A percentile compares a stretch with the other conserved stretches of the same genome.
Evolutionary conservation across 2,329 filamentous ascomycete species (phyloP).

Genomic region (Cryphonectria carpinicola): DNA sequence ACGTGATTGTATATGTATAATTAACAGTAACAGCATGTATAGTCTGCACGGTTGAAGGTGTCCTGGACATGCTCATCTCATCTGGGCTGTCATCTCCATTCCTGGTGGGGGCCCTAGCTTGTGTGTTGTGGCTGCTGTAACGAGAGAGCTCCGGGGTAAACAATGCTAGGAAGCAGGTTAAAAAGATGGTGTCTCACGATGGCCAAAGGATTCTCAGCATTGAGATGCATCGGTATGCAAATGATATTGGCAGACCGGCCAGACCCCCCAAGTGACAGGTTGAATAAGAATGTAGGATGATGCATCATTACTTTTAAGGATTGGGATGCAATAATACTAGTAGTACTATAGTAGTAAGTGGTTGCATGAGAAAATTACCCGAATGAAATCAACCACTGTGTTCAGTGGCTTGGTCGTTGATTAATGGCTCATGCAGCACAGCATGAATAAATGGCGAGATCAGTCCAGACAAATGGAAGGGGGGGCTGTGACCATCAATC

Average conservation of each 20-base stretch:
- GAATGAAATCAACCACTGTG: too few relatives aligned
- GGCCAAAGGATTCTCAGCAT: background rate
- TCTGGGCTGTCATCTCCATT: background rate
- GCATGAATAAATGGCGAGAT: background rate
- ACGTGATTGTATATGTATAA: background rate
- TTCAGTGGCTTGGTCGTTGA: background rate
- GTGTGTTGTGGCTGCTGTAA: background rate
- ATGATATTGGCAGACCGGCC: conserved; percentile 1
- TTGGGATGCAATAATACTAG: background rate
- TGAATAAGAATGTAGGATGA: background rate
- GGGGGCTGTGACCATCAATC: conserved; percentile 8
- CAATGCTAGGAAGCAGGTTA: conserved; percentile 18
- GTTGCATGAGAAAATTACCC: background rate
- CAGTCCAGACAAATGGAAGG: background rate
- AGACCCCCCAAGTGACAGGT: background rate
- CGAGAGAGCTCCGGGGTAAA: background rate
- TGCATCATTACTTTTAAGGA: background rate
- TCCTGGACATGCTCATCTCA: background rate
- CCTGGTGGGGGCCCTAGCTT: conserved; percentile 1
- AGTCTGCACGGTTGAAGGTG: conserved; percentile 9
- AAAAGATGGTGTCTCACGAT: conserved; percentile 9
- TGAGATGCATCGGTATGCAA: conserved; percentile 7
- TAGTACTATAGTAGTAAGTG: background rate
- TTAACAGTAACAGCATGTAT: background rate
- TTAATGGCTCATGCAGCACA: background rate